Conservation (phyloP, 306 rosid genomes). For the Psophocarpus tetragonolobus region DNA sequence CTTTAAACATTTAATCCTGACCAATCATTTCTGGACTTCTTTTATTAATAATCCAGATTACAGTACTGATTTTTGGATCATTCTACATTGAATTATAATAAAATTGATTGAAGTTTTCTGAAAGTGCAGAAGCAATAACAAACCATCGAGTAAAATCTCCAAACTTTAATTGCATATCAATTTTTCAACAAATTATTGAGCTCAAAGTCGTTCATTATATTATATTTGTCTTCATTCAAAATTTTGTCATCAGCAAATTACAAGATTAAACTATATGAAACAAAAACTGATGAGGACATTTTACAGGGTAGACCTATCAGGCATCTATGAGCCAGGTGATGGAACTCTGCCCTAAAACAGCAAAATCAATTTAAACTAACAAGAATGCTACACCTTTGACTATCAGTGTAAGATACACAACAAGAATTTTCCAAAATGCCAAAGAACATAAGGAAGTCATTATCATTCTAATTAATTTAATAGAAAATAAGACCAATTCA, state of each 20-base stretch:
- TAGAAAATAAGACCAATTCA: not conserved
- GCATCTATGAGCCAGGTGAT: not conserved
- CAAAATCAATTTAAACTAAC: not conserved
- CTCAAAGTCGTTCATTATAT: not conserved
- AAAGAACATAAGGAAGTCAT: not conserved
- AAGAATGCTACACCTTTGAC: not conserved
- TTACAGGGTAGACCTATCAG: constrained; percentile 2
- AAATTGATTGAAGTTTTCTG: not conserved
- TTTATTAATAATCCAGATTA: not conserved
- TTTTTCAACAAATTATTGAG: not conserved
- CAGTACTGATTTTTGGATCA: not conserved
- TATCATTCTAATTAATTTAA: not conserved
- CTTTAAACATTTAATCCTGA: not conserved
- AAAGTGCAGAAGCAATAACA: not conserved
- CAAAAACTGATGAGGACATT: not conserved
- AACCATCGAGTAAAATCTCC: constrained; percentile 9
- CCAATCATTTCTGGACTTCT: not conserved
- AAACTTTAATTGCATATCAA: not conserved
- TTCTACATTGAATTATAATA: not conserved
- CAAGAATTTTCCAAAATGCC: not conserved
- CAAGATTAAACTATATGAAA: not conserved
- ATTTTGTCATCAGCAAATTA: not conserved
- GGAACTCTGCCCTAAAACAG: constrained; percentile 5
- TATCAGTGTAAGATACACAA: not conserved
- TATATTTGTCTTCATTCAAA: not conserved